Evolutionary conservation across 2,329 filamentous ascomycete species (phyloP).

Genomic region (Stromatinia cepivora): DNA sequence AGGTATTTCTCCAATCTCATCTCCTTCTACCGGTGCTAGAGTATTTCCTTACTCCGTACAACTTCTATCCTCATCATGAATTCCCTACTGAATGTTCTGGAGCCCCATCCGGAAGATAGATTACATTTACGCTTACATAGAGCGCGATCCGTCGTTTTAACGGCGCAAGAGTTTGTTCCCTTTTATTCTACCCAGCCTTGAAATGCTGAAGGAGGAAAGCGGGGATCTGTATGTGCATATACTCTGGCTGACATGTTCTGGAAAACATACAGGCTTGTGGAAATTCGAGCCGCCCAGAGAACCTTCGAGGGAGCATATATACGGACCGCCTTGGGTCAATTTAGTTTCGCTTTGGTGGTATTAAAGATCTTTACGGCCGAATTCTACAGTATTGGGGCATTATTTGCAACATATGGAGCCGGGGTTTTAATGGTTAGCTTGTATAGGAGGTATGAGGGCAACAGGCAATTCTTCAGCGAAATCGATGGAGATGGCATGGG

Average conservation of each 20-base stretch:
- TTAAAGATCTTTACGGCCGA: constrained; percentile 96
- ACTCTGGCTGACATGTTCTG: constrained; percentile 9
- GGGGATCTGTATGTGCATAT: neutral
- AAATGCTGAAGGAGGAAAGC: neutral
- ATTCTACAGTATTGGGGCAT: constrained; percentile 94
- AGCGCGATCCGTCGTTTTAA: constrained; percentile 79
- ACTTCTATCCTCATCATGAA: constrained; percentile 18
- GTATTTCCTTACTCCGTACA: constrained; percentile 9
- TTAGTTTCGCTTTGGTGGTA: constrained; percentile 91
- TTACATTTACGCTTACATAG: constrained; percentile 81
- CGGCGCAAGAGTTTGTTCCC: constrained; percentile 60
- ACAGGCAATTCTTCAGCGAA: constrained; percentile 83
- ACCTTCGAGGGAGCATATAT: constrained; percentile 98
- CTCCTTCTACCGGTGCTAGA: constrained; percentile 12
- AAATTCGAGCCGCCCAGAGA: constrained; percentile 90
- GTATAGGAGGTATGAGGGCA: constrained; percentile 87
- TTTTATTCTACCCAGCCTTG: constrained; percentile 1
- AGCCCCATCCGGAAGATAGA: constrained; percentile 68
- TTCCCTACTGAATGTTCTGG: constrained; percentile 32
- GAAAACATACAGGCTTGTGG: constrained; percentile 62
- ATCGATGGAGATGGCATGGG: constrained; percentile 44
- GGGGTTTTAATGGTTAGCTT: constrained; percentile 80
- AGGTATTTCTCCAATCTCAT: constrained; percentile 28
- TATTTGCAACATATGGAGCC: constrained; percentile 89
- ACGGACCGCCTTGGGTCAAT: constrained; percentile 89